phyloP scores from a whole-genome alignment of 2,329 filamentous ascomycete genomes.

The Elsinoe australis region DNA sequence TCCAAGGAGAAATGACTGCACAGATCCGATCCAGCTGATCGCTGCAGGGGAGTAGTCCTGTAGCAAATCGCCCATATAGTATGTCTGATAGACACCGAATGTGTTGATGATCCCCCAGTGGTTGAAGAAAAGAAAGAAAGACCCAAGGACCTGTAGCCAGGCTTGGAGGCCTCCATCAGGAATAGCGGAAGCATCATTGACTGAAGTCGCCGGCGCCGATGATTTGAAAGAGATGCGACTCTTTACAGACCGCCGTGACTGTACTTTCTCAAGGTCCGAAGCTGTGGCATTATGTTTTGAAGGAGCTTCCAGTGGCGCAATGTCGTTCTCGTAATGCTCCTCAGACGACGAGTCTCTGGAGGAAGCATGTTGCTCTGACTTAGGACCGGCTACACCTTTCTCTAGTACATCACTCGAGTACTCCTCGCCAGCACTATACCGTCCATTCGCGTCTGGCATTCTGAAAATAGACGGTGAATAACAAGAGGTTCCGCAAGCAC shows the following conservation, averaged over 20 bases:
- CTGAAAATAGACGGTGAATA: not conserved
- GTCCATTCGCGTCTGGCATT: conserved; percentile 5
- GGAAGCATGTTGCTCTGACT: not conserved
- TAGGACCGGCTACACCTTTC: not conserved
- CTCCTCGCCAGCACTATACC: not conserved
- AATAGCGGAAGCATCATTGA: conserved; percentile 37
- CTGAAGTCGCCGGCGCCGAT: conserved; percentile 24
- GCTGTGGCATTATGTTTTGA: conserved; percentile 4
- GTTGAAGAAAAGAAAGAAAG: conserved; percentile 43
- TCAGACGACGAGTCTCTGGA: not conserved
- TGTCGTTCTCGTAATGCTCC: conserved; percentile 4
- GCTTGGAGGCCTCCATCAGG: conserved; percentile 40
- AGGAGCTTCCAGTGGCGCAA: not conserved
- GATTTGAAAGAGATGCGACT: conserved; percentile 7
- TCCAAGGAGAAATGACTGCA: conserved; percentile 43
- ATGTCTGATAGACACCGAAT: conserved; percentile 43
- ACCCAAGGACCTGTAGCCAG: conserved; percentile 42
- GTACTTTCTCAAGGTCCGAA: conserved; percentile 1
- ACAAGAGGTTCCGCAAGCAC: not conserved
- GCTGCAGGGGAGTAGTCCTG: conserved; percentile 34
- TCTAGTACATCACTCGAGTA: not conserved
- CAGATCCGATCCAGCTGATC: conserved; percentile 45
- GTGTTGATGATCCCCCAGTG: conserved; percentile 42
- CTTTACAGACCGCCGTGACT: conserved; percentile 4
- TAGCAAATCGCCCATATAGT: conserved; percentile 40